Evolutionary conservation across 2,329 filamentous ascomycete genomes (phyloP), one percentile per base, ranked within the genome.

Genomic region (Botryosphaeria dothidea): DNA sequence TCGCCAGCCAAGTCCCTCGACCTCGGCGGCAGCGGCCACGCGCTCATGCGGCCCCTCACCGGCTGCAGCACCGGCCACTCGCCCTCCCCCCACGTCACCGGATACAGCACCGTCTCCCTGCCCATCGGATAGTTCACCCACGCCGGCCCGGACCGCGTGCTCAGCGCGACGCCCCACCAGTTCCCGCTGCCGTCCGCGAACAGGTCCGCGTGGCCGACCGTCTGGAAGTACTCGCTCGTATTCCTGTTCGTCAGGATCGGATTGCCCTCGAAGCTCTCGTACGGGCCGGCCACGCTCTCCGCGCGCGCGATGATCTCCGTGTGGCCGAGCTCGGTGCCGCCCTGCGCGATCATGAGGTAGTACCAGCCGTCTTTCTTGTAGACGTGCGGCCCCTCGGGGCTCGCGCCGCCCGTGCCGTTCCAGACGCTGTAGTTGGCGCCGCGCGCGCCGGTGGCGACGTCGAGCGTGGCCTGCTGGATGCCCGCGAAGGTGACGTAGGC

Each of bases 181-280:
- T 82, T 79, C 0, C 81, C 83, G 0, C 67, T 34, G 0, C 68
- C 67, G 66, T 87, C 85, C 46, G 84, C 80, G 66, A 87, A 86
- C 1, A 87, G 66, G 67, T 88, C 85, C 0, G 83, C 81, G 62
- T 88, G 86, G 0, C 85, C 85, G 1, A 86, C 81, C 2, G 84
- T 84, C 68, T 87, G 84, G 66, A 70, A 77, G 76, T 75, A 72
- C 46, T 70, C 63, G 0, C 73, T 72, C 2, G 71, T 74, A 19
- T 75, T 73, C 15, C 66, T 56, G 36, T 70, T 70, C 0, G 68
- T 72, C 8, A 71, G 60, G n/a, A 74, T 66, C 0, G 72, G 72
- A 45, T 74, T 75, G 8, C 61, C 61, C 1, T 65, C 64, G 43
- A 69, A 66, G 6, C 54, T 23, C 54, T 71, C 67, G 34, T 71